Evolutionary conservation across 169 alveolate species (phyloP), one percentile per base, ranked within the genome.

Genomic region (Cryptosporidium xiaoi): DNA sequence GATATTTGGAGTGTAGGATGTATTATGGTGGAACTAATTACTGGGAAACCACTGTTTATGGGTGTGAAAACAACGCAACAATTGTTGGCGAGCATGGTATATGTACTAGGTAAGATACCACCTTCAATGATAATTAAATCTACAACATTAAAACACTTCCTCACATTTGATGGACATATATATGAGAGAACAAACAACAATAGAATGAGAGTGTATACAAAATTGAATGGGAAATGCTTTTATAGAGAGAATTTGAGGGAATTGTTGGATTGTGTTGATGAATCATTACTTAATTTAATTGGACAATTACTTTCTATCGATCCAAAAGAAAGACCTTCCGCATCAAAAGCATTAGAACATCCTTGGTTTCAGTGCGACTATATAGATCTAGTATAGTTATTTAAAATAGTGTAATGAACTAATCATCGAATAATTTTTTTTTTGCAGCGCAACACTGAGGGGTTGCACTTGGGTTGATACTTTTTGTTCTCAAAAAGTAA

Each of bases 281-380:
- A 77, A 34, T 29, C 69, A 27, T 60, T 77, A 36, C 33, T 65
- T 48, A 83, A 55, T 40, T 50, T 66, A 62, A 20, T 82, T 29
- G 44, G 4, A 16, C 13, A 12, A 12, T 84, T 95, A 67, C 87
- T 93, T 5, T 92, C 82, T 36, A 95, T 95, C 82, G 95, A 95
- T 65, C 96, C 97, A 6, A 96, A 94, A 24, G 95, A 95, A 66
- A 92, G 99, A 82, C 82, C 93, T n/a, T 89, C 96, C 12, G 97
- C 99, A 3, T 89, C 93, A 58, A 94, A 94, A 82, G 97, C 96
- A 24, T 82, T 96, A 29, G 92, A 93, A 68, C 94, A 91, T 51
- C 92, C 91, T 8, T 91, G 90, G 71, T 91, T 91, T 82, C 65
- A 68, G 20, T 27, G 8, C 7, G 16, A 77, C 2, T 77, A 77